phyloP scores from a whole-genome alignment of 495 filamentous ascomycete genomes.

The Poronia punctata region DNA sequence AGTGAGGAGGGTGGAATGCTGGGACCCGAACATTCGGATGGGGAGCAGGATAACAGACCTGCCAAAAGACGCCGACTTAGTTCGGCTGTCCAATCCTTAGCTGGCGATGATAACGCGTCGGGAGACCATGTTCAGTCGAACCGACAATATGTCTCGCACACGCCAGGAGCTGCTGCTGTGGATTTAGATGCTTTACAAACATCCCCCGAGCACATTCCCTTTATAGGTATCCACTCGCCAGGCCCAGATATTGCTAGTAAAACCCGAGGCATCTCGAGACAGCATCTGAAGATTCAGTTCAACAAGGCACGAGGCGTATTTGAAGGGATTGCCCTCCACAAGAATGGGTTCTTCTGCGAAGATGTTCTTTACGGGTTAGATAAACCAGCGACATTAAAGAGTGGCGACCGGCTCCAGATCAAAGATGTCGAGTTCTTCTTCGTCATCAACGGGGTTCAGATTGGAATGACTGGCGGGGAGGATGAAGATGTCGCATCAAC shows the following conservation, averaged over 20 bases:
- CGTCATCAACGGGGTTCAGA: constrained; percentile 62
- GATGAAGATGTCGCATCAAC: constrained; percentile 37
- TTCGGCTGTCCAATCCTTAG: constrained; percentile 18
- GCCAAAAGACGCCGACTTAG: constrained; percentile 30
- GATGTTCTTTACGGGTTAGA: constrained; percentile 59
- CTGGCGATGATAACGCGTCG: constrained; percentile 22
- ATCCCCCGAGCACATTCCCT: constrained; percentile 58
- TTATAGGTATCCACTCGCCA: constrained; percentile 75
- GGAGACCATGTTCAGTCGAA: constrained; percentile 30
- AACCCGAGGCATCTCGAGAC: constrained; percentile 71
- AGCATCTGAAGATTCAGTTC: constrained; percentile 78
- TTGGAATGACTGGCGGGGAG: constrained; percentile 62
- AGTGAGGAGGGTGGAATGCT: constrained; percentile 48
- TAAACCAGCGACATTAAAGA: constrained; percentile 57
- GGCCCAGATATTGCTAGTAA: constrained; percentile 50
- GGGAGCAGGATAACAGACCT: constrained; percentile 32
- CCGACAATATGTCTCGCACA: constrained; percentile 45
- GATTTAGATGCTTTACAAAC: constrained; percentile 46
- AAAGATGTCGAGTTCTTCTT: constrained; percentile 70
- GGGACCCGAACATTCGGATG: constrained; percentile 40
- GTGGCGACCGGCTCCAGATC: constrained; percentile 70
- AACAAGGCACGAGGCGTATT: constrained; percentile 68
- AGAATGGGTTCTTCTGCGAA: constrained; percentile 81
- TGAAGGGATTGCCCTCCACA: constrained; percentile 72
- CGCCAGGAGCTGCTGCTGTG: constrained; percentile 41